Evolutionary conservation across 2,329 filamentous ascomycete species (phyloP).

Genomic region (Rutstroemia sp.): DNA sequence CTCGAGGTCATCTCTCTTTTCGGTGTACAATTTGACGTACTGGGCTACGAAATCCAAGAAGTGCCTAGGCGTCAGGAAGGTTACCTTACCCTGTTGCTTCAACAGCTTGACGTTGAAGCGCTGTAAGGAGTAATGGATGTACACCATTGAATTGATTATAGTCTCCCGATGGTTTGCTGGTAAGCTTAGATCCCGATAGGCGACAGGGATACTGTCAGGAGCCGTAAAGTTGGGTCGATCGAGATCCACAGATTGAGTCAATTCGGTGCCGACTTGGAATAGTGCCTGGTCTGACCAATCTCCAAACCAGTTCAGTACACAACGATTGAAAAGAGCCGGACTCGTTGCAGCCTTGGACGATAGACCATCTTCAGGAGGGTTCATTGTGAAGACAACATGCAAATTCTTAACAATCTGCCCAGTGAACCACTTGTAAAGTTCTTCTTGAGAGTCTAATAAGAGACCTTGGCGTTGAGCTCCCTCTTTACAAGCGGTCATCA

Average conservation of each 20-base stretch:
- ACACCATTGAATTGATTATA: constrained; percentile 97
- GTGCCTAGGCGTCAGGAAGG: constrained; percentile 90
- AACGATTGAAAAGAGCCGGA: constrained; percentile 98
- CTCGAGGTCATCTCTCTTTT: constrained; percentile 96
- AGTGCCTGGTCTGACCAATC: constrained; percentile 99
- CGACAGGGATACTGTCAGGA: constrained; percentile 86
- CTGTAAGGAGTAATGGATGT: constrained; percentile 92
- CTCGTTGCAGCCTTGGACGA: constrained; percentile 96
- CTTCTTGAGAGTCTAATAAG: constrained; percentile 92
- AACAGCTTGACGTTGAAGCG: constrained; percentile 80
- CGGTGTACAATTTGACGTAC: constrained; percentile 94
- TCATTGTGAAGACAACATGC: constrained; percentile 99
- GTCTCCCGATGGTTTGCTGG: constrained; percentile 87
- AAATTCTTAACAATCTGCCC: constrained; percentile 98
- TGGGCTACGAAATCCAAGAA: constrained; percentile 98
- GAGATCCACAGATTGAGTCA: constrained; percentile 93
- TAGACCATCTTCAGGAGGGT: constrained; percentile 89
- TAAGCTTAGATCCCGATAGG: constrained; percentile 75
- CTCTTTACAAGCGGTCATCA: constrained; percentile 99
- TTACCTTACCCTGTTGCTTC: constrained; percentile 87
- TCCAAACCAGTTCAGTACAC: constrained; percentile 98
- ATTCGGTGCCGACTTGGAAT: constrained; percentile 93
- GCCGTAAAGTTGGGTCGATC: constrained; percentile 80
- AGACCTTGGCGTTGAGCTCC: constrained; percentile 93
- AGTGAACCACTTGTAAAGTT: constrained; percentile 99